Base-by-base conservation (phyloP, 2,329 filamentous ascomycete genomes). In the Paraphoma chrysanthemicola region DNA sequence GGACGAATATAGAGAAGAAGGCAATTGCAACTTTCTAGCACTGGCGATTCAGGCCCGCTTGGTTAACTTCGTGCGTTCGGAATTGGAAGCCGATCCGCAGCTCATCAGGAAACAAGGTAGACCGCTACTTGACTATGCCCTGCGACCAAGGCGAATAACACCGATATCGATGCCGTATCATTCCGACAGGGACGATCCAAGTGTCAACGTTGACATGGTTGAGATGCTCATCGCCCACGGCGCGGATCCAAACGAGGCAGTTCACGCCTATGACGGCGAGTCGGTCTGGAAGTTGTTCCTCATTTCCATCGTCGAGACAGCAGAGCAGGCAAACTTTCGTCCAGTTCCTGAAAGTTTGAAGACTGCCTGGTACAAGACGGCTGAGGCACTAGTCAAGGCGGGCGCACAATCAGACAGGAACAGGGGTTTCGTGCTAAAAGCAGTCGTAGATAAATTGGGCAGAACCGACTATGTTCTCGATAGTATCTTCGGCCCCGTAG, bases 51-150 rank as follows among this genome's bases (percentile, higher is more conserved):
- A 63, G 49, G 49, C 56, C 1, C 46, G 54, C 1, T 48, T 63
- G 4, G 53, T 51, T 14, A 58, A 48, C 12, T 66, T 63, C 30
- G 60, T 60, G 6, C 45, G 52, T 4, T 43, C 41, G 1, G 63
- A 62, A 29, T 11, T 66, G 4, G 4, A 53, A 10, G 31, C 38
- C 4, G 38, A 61, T 7, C 44, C 57, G 7, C 29, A 14, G 2
- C 36, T 11, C 0, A 16, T 51, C 9, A 31, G 23, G 44, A 59
- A 59, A 39, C 2, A 29, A 1, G 60, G 57, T 1, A 39, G 55
- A 14, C 60, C 62, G 4, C 38, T 67, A 1, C 39, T 67, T 2
- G 58, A 65, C 51, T 65, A 64, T 17, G 60, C 64, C 1, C 44
- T 64, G 2, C 54, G 56, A 1, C 57, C 57, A 12, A 28, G 30